These are phyloP conservation scores for Aspergillus niger DNA, from an alignment of 2,329 filamentous ascomycete genomes.

Conservation along the genomic window DNA sequence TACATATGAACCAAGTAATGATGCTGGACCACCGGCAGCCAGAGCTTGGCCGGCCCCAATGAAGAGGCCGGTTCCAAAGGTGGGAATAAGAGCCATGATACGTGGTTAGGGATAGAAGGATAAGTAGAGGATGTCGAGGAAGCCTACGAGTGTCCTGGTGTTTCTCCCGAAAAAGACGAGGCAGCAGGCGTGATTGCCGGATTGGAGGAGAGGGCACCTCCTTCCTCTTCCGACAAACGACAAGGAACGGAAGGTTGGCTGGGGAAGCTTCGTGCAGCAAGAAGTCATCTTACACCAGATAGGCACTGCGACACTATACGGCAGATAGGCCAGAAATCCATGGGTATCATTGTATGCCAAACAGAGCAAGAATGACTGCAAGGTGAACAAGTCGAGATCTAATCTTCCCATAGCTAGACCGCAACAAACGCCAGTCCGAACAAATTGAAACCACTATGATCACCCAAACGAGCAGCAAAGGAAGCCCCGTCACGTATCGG, in stretches of 20 bases:
- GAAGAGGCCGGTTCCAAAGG: conserved; percentile 59
- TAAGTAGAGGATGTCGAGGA: conserved; percentile 20
- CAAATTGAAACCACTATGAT: background rate
- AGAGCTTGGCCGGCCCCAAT: conserved; percentile 57
- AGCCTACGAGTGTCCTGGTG: background rate
- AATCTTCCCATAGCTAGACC: background rate
- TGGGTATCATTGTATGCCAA: conserved; percentile 28
- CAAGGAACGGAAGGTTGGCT: background rate
- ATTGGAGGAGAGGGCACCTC: background rate
- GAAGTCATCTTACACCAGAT: background rate
- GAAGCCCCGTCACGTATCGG: background rate
- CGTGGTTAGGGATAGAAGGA: conserved; percentile 35
- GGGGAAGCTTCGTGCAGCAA: background rate
- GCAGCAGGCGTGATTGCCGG: background rate
- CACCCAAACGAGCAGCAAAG: background rate
- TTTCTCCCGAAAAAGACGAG: background rate
- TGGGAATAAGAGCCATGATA: conserved; percentile 62
- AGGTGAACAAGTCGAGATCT: background rate
- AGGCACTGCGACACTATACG: background rate
- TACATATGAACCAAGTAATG: conserved; percentile 55
- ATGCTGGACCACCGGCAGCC: conserved; percentile 54
- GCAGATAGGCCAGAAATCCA: conserved; percentile 9
- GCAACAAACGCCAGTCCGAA: conserved; percentile 5
- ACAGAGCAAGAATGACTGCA: conserved; percentile 14
- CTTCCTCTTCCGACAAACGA: background rate